Base-by-base conservation (phyloP, 2,329 filamentous ascomycete species). In the Knufia petricola region DNA sequence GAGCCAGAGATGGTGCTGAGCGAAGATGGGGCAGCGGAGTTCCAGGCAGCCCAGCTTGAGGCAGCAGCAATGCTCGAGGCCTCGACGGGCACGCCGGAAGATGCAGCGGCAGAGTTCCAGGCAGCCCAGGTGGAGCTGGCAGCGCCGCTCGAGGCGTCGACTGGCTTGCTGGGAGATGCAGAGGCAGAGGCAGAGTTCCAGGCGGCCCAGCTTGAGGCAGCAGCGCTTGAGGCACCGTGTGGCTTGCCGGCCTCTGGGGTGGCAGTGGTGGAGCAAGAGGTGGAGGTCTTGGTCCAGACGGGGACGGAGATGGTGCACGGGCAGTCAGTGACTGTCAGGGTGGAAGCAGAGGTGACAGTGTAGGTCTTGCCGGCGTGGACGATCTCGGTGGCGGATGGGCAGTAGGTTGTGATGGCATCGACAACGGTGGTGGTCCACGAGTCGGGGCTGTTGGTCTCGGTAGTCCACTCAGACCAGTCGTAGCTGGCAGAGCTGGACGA, bases 291-390 rank as follows among this genome's bases (percentile, higher is more conserved):
- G 49, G 54, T 55, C 44, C 49, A 58, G 45, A 58, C 55, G 31
- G 56, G 56, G 23, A 58, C 56, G 37, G 54, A 54, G 46, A 59
- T 48, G 31, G 59, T 61, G 54, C 52, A 61, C 30, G 59, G 58
- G 50, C 59, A 58, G 54, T 58, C 52, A 39, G 57, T 58, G 55
- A 61, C 56, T 40, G 59, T 61, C 37, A 60, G 38, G 41, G 58
- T 59, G 23, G 57, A 59, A 37, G 57, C 50, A 34, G 48, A 41
- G 21, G 55, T 53, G 41, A 58, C 51, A 24, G 53, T 55, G 48
- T 58, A 60, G 43, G 57, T 61, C 50, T 55, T 53, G 36, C 54
- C 54, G 46, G 48, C 52, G 49, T 58, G 54, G 46, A 49, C 47
- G 46, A 58, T 50, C 28, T 44, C 52, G 45, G 57, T 56, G 39